Evolutionary conservation across 208 protist species (phyloP), one percentile per base, ranked within the genome.

Genomic region (Crithidia bombi): DNA sequence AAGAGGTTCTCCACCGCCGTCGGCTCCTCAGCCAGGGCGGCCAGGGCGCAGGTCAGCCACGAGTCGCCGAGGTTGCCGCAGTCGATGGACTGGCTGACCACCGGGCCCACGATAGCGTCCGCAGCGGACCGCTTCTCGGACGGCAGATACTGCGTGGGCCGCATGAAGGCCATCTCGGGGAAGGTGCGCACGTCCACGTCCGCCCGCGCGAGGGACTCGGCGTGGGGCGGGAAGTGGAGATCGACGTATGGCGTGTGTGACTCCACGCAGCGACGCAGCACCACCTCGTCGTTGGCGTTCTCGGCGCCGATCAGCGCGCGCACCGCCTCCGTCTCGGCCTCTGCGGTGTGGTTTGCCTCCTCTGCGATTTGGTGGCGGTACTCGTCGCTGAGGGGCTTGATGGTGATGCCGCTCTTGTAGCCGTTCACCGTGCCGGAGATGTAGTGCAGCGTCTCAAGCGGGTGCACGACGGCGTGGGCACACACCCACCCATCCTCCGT

Each of bases 61-160:
- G 68, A 88, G 81, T 93, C 84, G 25, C 83, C 86, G 36, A 91
- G 79, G 51, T 73, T 55, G 25, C 89, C 87, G 1, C 70, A 77
- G 19, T 85, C 81, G 38, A 92, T 67, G 44, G 79, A 72, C 26
- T 86, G 44, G 17, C 85, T 75, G 11, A 89, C 73, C 17, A 88
- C 79, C 0, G 63, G 64, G 39, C 78, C 75, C 35, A 65, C 58
- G 52, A 86, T 49, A 43, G 69, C 56, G 38, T 83, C 46, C 32
- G 65, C 65, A 4, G 79, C 49, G 0, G 57, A 26, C 26, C 52
- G 51, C 69, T 61, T 39, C 11, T 78, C 55, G 50, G 30, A 62
- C 55, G 54, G 26, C 50, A 78, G 67, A 38, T 69, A 72, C 47
- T 71, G 79, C 25, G 54, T 68, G 25, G 65, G 64, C 51, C 78